Conservation (phyloP, 768 basidiomycete genomes). For the Astraeus odoratus region DNA sequence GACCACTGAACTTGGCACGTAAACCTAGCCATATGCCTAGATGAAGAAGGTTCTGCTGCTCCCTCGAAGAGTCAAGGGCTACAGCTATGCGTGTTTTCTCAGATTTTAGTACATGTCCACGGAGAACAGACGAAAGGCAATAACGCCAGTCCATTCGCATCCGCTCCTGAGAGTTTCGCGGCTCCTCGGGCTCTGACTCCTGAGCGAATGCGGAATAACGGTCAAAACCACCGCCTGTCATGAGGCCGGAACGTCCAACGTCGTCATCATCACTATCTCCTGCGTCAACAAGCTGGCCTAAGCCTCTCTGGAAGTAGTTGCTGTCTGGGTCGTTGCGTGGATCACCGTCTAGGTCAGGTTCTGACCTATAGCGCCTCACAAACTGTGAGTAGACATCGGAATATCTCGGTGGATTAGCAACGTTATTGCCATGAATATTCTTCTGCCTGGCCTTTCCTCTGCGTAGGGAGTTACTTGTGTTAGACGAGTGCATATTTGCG, state of each 20-base stretch:
- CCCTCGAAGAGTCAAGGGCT: conserved; percentile 60
- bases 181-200: conserved; percentile 59
- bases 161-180: conserved; percentile 65
- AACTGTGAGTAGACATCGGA: conserved; percentile 76
- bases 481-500: conserved; percentile 16
- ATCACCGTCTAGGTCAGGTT: conserved; percentile 56
- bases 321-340: conserved; percentile 76
- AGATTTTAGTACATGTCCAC: conserved; percentile 89
- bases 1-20: conserved; percentile 76
- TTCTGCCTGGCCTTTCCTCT: conserved; percentile 28
- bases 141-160: conserved; percentile 94
- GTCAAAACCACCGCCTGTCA: conserved; percentile 38
- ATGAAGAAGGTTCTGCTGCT: conserved; percentile 62
- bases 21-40: conserved; percentile 85
- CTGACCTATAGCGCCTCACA: conserved; percentile 66
- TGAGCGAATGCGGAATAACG: conserved; percentile 45
- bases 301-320: conserved; percentile 70
- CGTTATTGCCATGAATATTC: conserved; percentile 25
- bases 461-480: conserved; percentile 24
- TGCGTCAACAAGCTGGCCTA: conserved; percentile 60
- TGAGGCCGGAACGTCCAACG: conserved; percentile 35
- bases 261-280: conserved; percentile 78
- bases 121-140: conserved; percentile 88
- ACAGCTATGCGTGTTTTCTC: conserved; percentile 91
- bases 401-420: conserved; percentile 33